Evolutionary conservation across 2,329 filamentous ascomycete species (phyloP), one percentile per base, ranked within the genome.

Genomic region (Pseudopyricularia cyperi): DNA sequence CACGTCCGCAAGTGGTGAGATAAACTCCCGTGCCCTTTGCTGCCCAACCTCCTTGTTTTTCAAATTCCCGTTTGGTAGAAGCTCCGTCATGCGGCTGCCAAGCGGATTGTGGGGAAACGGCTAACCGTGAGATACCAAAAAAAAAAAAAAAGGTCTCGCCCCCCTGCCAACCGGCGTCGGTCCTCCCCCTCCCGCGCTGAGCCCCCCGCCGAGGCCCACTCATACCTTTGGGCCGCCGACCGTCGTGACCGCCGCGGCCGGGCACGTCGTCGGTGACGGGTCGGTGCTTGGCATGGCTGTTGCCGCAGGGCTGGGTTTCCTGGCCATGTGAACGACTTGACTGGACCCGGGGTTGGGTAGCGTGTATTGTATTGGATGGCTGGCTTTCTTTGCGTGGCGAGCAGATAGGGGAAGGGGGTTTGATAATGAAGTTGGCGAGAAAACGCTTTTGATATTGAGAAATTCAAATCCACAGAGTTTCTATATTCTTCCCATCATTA

Each of bases 301-400:
- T 28, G 42, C 42, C 22, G 47, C 28, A 22, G 44, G 39, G 8
- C 19, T 68, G 59, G 62, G 65, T 17, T 56, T 68, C 48, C 60
- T 66, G 56, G 59, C 67, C 57, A 48, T 67, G 52, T 68, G 60
- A 56, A 6, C 51, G 7, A 19, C 12, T n/a, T 39, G 17, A 12
- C 17, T n/a, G 15, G 15, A 14, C 17, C 15, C 15, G 8, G n/a
- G 37, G 22, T 11, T 11, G 6, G 7, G 14, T 19, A n/a, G 14
- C 17, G 17, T 37, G 15, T 9, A 9, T 7, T 42, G 7, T 1
- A 42, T 19, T n/a, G 7, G 17, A 19, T 22, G 37, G 14, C n/a
- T 4, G 32, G 4, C 7, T 42, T n/a, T 11, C 22, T 42, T 3
- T n/a, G 37, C 17, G 37, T 39, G 19, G 35, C n/a, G 37, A 42